Evolutionary conservation across 2,329 filamentous ascomycete genomes (phyloP).

Genomic region (Fusarium camptoceras): DNA sequence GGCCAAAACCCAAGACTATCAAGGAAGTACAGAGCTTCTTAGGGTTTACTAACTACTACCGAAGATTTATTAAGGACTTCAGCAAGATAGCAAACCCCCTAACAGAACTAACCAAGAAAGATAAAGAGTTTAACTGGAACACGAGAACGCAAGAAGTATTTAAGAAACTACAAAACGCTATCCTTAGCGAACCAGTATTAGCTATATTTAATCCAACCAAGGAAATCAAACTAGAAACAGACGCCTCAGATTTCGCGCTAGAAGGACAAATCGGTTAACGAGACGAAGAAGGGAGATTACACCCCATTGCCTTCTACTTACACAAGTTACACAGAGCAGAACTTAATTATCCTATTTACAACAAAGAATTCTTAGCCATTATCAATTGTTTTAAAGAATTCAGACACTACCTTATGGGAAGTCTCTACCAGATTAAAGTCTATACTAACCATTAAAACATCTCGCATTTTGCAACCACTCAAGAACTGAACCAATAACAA

Average conservation of each 20-base stretch:
- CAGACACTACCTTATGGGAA: neutral
- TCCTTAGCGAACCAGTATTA: neutral
- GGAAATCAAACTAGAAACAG: neutral
- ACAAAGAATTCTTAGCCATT: neutral
- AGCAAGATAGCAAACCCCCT: neutral
- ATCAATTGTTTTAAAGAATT: neutral
- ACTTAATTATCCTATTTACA: neutral
- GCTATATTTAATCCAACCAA: neutral
- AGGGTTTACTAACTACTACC: constrained; percentile 15
- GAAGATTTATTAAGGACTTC: constrained; percentile 10
- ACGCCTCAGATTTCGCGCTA: neutral
- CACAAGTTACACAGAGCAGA: neutral
- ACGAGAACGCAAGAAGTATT: neutral
- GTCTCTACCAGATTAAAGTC: neutral
- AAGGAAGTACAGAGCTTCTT: constrained; percentile 37
- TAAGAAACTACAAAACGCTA: neutral
- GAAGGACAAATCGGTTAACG: neutral
- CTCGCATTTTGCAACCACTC: neutral
- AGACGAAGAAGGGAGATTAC: neutral
- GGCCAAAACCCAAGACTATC: neutral
- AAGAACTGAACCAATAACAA: neutral
- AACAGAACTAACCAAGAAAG: neutral
- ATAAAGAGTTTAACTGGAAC: neutral
- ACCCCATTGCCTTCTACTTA: neutral
- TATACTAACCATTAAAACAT: neutral